Evolutionary conservation across 768 basidiomycete genomes (phyloP), one percentile per base, ranked within the genome.

Genomic region (Suillus fuscotomentosus): DNA sequence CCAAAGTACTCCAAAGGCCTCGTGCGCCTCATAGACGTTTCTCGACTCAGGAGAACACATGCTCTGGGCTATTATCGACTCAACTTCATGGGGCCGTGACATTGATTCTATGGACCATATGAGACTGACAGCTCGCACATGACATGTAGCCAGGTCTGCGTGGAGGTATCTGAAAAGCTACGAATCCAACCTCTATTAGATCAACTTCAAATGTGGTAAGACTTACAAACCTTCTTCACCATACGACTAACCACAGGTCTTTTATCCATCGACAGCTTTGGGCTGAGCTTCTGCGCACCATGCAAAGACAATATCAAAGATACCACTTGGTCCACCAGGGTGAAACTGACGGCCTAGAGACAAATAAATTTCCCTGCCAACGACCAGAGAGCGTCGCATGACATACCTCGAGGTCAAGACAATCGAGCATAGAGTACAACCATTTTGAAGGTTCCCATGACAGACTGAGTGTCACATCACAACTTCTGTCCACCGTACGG

Each of bases 1-100:
- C 97, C 97, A 99, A 7, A 99, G 78, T 4, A 92, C 86, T 3
- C 97, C 95, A 73, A 99, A 98, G 0, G 91, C 92, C 68, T 97
- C 92, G 71, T 89, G 92, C 2, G 88, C 85, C 22, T 86, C 84
- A 20, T 83, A 77, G 3, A 83, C 77, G 48, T 81, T 80, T 2
- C 71, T 71, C 8, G 79, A 75, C 39, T 87, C 82, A 0, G 82
- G 72, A 8, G 88, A 84, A 11, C 83, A 83, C 79, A 99, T 84
- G 17, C 83, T 84, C 63, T 88, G 84, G 0, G 94, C 86, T 38
- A 98, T 77, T 51, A 94, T 88, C 5, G 92, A 87, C 71, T 96
- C 93, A 10, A 96, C 86, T 70, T 91, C 84, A 36, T 84, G 81
- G 15, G 81, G 80, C 72, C 38, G 86, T 81, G 17, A 84, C 71